Percentiles rank a stretch among this genome's conserved stretches.
These are phyloP conservation scores for Gossypium arboreum DNA, from an alignment of 345 rosid species.

Conservation along the genomic window DNA sequence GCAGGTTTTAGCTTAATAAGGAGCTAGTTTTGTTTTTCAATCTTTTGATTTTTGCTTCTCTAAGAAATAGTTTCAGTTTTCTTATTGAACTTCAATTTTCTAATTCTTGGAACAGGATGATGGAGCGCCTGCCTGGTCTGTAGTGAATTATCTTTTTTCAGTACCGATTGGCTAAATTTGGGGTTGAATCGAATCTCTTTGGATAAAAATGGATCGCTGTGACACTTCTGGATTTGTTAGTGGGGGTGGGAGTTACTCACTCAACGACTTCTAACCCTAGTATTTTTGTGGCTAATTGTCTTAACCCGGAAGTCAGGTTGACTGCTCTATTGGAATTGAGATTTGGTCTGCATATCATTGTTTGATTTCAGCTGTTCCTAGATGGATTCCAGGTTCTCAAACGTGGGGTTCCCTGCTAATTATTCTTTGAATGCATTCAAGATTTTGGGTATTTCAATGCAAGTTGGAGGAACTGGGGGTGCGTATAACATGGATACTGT, in stretches of 20 bases:
- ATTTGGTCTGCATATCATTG: conserved; percentile 43
- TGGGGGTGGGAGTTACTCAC: conserved; percentile 63
- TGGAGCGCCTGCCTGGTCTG: conserved; percentile 21
- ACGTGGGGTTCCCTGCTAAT: conserved; percentile 43
- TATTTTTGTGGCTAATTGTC: neutral
- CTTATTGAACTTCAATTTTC: conserved; percentile 4
- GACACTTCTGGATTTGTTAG: conserved; percentile 98
- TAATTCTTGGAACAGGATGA: conserved; percentile 49
- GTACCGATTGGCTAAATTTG: neutral
- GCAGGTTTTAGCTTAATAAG: neutral
- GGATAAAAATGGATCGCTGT: conserved; percentile 55
- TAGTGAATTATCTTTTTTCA: conserved; percentile 16
- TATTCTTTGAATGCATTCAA: conserved; percentile 49
- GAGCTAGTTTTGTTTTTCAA: neutral
- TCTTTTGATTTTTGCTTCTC: neutral
- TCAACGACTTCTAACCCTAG: conserved; percentile 35
- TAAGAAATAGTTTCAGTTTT: neutral
- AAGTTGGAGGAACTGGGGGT: conserved; percentile 33
- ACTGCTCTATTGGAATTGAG: conserved; percentile 34
- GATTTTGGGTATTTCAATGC: conserved; percentile 44
- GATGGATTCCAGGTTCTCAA: conserved; percentile 57
- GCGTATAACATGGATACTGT: conserved; percentile 48
- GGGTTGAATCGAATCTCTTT: conserved; percentile 28
- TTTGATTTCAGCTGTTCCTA: conserved; percentile 27
- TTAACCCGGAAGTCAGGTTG: conserved; percentile 57